A percentile compares a stretch with the other conserved stretches of the same genome.
Conservation (phyloP, 805 yeast species). For the Saccharomycopsis schoenii region DNA sequence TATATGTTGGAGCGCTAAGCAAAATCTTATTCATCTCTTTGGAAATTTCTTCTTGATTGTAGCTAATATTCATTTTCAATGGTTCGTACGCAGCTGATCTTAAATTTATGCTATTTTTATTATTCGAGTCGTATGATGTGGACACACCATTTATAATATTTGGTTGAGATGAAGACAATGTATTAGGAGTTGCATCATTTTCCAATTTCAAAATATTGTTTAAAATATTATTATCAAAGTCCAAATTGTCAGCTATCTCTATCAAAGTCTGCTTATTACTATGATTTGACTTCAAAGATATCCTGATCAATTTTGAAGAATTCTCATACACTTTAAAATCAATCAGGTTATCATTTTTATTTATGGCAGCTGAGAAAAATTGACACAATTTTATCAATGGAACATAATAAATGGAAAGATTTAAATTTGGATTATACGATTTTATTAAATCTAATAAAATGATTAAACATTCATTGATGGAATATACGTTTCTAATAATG, state of each 20-base stretch:
- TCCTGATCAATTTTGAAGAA: not conserved
- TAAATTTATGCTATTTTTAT: not conserved
- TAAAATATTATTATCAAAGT: not conserved
- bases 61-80: not conserved
- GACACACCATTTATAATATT: too few species aligned
- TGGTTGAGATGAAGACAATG: not conserved
- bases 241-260: conserved; percentile 4
- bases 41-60: not conserved
- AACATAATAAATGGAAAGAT: conserved; percentile 15
- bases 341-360: not conserved
- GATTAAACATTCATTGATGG: conserved; percentile 21
- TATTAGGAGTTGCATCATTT: not conserved
- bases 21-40: conserved; percentile 10
- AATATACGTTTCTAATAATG: conserved; percentile 21
- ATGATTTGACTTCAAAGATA: not conserved
- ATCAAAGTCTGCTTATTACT: conserved; percentile 2
- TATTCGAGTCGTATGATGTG: not conserved
- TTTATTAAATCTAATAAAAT: conserved; percentile 24
- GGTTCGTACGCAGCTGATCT: not conserved
- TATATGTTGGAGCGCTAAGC: conserved; percentile 25
- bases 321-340: conserved; percentile 1
- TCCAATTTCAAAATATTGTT: not conserved
- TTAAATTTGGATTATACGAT: conserved; percentile 25
- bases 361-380: conserved; percentile 6
- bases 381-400: conserved; percentile 19